These are phyloP conservation scores for Collybia mongolica DNA, from an alignment of 768 basidiomycete species.

Conservation along the genomic window DNA sequence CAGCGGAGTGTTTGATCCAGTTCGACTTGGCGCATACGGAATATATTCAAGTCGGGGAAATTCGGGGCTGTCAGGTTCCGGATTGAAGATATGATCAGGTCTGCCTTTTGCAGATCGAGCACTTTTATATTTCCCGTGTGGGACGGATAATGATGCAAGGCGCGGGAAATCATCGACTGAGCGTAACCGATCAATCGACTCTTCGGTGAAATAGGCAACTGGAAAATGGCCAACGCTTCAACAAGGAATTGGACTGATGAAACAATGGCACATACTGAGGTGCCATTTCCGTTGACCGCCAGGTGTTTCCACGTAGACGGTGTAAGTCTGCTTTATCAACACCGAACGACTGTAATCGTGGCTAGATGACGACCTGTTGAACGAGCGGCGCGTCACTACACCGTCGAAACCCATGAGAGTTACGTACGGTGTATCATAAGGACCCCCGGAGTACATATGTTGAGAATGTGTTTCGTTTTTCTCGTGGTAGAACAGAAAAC, in stretches of 20 bases:
- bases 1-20: conserved; percentile 16
- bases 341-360: conserved; percentile 35
- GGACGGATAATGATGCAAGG: conserved; percentile 50
- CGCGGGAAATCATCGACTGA: conserved; percentile 66
- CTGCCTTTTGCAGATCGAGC: conserved; percentile 65
- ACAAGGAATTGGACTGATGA: background rate
- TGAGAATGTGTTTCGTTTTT: conserved; percentile 52
- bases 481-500: conserved; percentile 80
- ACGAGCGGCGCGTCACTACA: background rate
- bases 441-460: conserved; percentile 45
- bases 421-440: conserved; percentile 26
- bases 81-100: conserved; percentile 49
- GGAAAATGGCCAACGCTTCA: conserved; percentile 17
- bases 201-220: conserved; percentile 84
- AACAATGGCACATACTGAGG: conserved; percentile 49
- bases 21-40: conserved; percentile 33
- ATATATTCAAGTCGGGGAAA: conserved; percentile 46
- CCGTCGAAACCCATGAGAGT: background rate
- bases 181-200: conserved; percentile 55
- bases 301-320: conserved; percentile 68
- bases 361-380: conserved; percentile 21
- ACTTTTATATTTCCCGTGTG: conserved; percentile 68
- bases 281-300: conserved; percentile 80
- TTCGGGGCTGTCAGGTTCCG: conserved; percentile 33
- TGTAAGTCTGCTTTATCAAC: conserved; percentile 81